phyloP scores from a whole-genome alignment of 345 rosid species.

The Bretschneidera sinensis region DNA sequence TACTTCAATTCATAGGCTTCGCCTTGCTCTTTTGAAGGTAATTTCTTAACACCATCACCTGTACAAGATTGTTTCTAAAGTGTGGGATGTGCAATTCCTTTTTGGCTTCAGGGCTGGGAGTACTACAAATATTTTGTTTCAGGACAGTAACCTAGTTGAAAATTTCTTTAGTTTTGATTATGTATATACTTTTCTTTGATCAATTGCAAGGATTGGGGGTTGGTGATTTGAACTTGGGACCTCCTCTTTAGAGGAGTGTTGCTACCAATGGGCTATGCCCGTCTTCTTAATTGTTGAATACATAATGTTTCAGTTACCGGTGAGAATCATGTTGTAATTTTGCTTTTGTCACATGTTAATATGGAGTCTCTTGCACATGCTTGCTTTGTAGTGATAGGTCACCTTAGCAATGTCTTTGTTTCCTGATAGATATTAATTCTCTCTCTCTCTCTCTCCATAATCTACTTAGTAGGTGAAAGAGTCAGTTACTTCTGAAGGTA shows the following conservation, averaged over 20 bases:
- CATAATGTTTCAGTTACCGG: neutral
- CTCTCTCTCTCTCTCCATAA: neutral
- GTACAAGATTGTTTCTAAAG: neutral
- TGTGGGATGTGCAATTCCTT: neutral
- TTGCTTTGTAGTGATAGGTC: too few species aligned
- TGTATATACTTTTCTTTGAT: too few species aligned
- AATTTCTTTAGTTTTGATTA: neutral
- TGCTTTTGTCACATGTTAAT: neutral
- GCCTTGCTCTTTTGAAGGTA: conserved; percentile 75
- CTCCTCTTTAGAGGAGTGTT: too few species aligned
- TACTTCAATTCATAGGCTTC: conserved; percentile 74
- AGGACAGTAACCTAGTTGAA: neutral
- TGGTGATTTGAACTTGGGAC: too few species aligned
- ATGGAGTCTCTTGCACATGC: neutral
- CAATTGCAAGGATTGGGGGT: too few species aligned
- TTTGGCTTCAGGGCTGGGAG: neutral
- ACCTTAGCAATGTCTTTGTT: neutral
- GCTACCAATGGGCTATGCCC: too few species aligned
- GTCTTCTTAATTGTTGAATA: neutral
- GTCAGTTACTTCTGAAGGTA: conserved; percentile 29
- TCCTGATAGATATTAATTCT: conserved; percentile 2
- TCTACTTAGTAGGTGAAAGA: conserved; percentile 54
- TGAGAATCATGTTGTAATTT: neutral
- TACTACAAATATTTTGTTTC: conserved; percentile 1
- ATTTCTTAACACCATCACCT: neutral